Percentiles rank a stretch among this genome's conserved stretches.
Evolutionary conservation across 2,329 filamentous ascomycete species (phyloP).

Genomic region (Fusarium sp.): DNA sequence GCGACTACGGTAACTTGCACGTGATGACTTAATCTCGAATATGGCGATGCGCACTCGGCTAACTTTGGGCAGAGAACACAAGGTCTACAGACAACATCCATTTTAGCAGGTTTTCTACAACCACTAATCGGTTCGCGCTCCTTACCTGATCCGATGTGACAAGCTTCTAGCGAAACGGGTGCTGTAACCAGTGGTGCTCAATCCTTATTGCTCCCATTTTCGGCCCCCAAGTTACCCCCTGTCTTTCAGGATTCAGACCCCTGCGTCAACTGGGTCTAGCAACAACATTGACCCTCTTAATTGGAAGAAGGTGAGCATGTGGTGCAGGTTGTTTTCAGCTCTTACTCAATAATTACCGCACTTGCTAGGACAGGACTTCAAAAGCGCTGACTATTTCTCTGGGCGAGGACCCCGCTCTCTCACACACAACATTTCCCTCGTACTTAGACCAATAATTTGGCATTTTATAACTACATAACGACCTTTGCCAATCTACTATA

Average conservation of each 20-base stretch:
- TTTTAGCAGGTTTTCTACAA: too few relatives aligned
- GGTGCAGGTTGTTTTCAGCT: not conserved
- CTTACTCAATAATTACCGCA: not conserved
- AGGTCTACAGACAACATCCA: too few relatives aligned
- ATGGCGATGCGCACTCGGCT: too few relatives aligned
- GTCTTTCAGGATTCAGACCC: not conserved
- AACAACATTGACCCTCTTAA: not conserved
- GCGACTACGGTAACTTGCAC: too few relatives aligned
- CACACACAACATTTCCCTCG: not conserved
- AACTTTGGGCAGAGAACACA: too few relatives aligned
- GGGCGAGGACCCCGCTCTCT: not conserved
- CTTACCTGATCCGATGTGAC: not conserved
- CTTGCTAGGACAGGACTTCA: not conserved
- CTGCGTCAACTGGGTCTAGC: not conserved
- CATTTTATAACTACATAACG: not conserved
- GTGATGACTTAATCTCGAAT: too few relatives aligned
- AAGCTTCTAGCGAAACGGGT: not conserved
- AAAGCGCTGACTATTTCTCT: not conserved
- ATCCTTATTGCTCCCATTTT: not conserved
- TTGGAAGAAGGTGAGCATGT: not conserved
- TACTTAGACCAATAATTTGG: not conserved
- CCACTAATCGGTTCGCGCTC: not conserved
- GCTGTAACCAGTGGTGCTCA: not conserved
- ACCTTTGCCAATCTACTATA: not conserved
- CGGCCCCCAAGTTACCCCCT: not conserved